Percentiles rank a stretch among this genome's conserved stretches.
phyloP scores from a whole-genome alignment of 1,284 basidiomycete genomes.

The Trichosporon asahii region DNA sequence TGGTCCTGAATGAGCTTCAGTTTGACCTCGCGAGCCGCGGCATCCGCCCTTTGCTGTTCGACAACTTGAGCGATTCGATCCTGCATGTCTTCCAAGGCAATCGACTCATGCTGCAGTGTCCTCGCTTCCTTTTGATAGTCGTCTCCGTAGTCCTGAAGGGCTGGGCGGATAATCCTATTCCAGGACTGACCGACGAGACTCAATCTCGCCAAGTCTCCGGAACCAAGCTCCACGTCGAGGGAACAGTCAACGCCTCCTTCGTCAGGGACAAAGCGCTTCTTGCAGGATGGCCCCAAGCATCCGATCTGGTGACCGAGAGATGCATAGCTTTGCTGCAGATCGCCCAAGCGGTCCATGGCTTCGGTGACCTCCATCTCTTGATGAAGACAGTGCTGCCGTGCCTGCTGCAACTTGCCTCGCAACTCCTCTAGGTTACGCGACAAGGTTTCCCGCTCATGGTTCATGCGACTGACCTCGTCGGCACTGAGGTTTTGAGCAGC shows the following conservation, averaged over 20 bases:
- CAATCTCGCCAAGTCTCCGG: constrained; percentile 63
- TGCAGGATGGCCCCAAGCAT: neutral
- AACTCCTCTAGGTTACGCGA: constrained; percentile 68
- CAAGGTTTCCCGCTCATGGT: constrained; percentile 72
- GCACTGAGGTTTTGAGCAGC: constrained; percentile 76
- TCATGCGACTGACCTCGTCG: constrained; percentile 82
- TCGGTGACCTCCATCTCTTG: constrained; percentile 75
- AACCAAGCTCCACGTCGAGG: constrained; percentile 69
- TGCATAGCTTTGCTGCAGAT: constrained; percentile 70
- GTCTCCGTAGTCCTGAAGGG: constrained; percentile 66
- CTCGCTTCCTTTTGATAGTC: constrained; percentile 64
- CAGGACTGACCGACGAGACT: constrained; percentile 63
- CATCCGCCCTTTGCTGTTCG: constrained; percentile 60
- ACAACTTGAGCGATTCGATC: constrained; percentile 59
- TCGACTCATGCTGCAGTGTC: constrained; percentile 66
- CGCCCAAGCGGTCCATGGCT: constrained; percentile 71
- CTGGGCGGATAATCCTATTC: constrained; percentile 66
- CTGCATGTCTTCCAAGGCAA: constrained; percentile 71
- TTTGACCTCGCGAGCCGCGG: constrained; percentile 60
- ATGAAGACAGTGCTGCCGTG: constrained; percentile 64
- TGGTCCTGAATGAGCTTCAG: constrained; percentile 57
- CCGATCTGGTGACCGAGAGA: constrained; percentile 68
- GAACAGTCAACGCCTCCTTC: constrained; percentile 59
- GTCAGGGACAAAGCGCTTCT: neutral
- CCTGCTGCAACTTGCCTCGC: constrained; percentile 67